These are phyloP conservation scores for Rhodosporidiobolus sp. DNA, from an alignment of 768 basidiomycete genomes.

Conservation along the genomic window DNA sequence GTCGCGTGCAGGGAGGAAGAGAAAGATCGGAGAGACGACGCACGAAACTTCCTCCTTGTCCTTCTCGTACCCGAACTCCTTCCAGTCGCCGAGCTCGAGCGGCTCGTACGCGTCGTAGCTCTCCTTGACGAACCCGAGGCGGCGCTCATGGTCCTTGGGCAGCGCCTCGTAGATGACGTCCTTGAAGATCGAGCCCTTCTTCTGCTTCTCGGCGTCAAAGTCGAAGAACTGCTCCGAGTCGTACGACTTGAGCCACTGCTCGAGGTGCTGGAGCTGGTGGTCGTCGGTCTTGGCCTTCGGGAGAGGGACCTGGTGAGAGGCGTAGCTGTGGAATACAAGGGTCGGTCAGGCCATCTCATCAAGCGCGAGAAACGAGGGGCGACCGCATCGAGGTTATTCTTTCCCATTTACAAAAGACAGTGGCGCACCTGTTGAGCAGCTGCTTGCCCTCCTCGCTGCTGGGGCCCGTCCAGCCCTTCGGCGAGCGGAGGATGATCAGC, in stretches of 20 bases:
- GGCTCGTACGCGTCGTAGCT: slow-evolving; percentile 62
- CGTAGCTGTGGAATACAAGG: slow-evolving; percentile 66
- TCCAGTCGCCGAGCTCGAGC: slow-evolving; percentile 67
- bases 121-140: slow-evolving; percentile 41
- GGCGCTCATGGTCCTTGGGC: slow-evolving; percentile 34
- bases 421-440: slow-evolving; percentile 37
- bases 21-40: not conserved
- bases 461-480: slow-evolving; percentile 58
- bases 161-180: slow-evolving; percentile 25
- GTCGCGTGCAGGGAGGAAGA: not conserved
- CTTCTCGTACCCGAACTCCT: slow-evolving; percentile 55
- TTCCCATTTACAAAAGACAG: not conserved
- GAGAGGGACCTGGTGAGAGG: slow-evolving; percentile 83
- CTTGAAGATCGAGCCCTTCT: slow-evolving; percentile 20
- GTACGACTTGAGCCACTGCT: slow-evolving; percentile 73
- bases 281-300: slow-evolving; percentile 64
- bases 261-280: slow-evolving; percentile 63
- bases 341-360: not conserved
- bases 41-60: slow-evolving; percentile 57
- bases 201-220: slow-evolving; percentile 14
- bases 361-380: not conserved
- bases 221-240: slow-evolving; percentile 65
- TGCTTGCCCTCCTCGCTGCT: slow-evolving; percentile 33
- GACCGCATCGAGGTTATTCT: slow-evolving; percentile 12
- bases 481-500: slow-evolving; percentile 76